phyloP scores from a whole-genome alignment of 2,329 filamentous ascomycete genomes.

The Paraphaeosphaeria minitans region DNA sequence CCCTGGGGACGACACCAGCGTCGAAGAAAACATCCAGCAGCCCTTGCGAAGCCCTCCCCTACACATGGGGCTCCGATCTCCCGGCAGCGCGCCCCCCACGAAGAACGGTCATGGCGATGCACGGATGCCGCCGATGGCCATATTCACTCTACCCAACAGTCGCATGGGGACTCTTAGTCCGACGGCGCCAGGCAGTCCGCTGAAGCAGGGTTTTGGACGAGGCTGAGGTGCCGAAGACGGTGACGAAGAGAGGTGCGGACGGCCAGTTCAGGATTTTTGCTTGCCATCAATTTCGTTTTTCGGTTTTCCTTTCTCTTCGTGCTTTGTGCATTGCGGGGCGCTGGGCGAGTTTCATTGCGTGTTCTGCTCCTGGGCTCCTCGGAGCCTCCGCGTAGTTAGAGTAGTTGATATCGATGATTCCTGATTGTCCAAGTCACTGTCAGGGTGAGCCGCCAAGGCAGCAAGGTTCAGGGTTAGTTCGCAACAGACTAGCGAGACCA shows the following conservation, averaged over 20 bases:
- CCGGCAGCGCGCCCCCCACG: constrained; percentile 16
- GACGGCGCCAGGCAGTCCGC: constrained; percentile 30
- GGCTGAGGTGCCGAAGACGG: not conserved
- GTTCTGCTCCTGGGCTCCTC: not conserved
- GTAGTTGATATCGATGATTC: not conserved
- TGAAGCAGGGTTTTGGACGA: constrained; percentile 31
- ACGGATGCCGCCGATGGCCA: constrained; percentile 32
- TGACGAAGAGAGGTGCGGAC: not conserved
- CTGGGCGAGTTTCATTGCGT: not conserved
- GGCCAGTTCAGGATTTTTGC: not conserved
- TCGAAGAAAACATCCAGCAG: constrained; percentile 14
- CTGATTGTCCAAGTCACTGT: not conserved
- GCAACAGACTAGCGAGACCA: too few relatives aligned
- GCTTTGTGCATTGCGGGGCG: constrained; percentile 5
- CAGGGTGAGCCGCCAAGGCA: constrained; percentile 7
- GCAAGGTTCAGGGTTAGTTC: not conserved
- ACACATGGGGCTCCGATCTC: constrained; percentile 16
- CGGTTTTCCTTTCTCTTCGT: not conserved
- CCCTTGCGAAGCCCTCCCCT: constrained; percentile 31
- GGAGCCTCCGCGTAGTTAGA: not conserved
- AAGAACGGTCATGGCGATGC: constrained; percentile 20
- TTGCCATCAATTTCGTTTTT: not conserved
- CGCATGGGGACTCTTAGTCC: constrained; percentile 14
- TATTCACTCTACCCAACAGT: constrained; percentile 29
- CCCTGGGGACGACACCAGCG: constrained; percentile 19